Base-by-base conservation (phyloP, 192 early-diverging fungal species). In the Pecoramyces ruminantium region DNA sequence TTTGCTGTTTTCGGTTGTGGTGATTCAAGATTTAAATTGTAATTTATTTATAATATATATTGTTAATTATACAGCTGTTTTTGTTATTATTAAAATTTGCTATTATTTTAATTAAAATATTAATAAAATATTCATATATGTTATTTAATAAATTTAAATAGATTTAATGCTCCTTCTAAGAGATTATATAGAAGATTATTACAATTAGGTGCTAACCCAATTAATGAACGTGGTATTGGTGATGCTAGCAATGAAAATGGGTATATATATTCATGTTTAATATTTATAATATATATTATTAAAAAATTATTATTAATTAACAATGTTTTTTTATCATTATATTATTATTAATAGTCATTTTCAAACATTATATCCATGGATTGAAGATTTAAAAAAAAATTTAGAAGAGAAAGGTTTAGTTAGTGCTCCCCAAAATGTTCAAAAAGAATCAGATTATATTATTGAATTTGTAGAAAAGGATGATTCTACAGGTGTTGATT, bases 241-340 rank as follows among this genome's bases (percentile, higher is more conserved):
- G 97, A 99, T 82, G 97, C 98, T 86, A 96, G 97, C 85, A 96
- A 99, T 83, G 95, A 95, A 79, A 85, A 96, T 82, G 97, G 97
- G 86, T 87, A 86, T 87, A 81, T 78, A 38, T 16, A 21, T 13
- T 18, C 27, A 30, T 15, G 83, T 18, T 6, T 17, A 2, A 39
- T 27, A 79, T 34, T 28, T 77, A 78, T n/a, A n/a, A n/a, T n/a
- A 58, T 78, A 40, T 42, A 25, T 29, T 29, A 25, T 9, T 16
- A 29, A 27, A 38, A 13, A 34, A 58, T 40, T 84, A 39, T 38
- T 29, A 17, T 80, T 18, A 29, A 3, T 13, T 34, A n/a, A n/a
- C n/a, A n/a, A 5, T 78, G 67, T 85, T 29, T 6, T 17, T 30
- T 51, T n/a, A 18, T 25, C 29, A 29, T 17, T 29, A 30, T 18